Conservation (phyloP, 495 filamentous ascomycete genomes). For the Wilcoxina mikolae region DNA sequence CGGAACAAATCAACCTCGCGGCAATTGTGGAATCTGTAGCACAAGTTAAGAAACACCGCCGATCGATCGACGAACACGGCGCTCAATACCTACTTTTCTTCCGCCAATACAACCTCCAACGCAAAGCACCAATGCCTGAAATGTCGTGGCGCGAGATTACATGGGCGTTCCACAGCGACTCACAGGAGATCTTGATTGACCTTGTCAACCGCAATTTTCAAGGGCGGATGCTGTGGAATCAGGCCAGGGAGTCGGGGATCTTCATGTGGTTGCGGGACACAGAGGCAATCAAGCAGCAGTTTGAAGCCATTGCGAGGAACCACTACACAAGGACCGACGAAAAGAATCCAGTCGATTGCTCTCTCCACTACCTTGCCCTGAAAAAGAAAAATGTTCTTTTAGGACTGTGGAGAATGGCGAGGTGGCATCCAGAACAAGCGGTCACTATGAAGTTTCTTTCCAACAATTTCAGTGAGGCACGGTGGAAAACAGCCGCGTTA, state of each 20-base stretch:
- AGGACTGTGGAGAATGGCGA: slow-evolving; percentile 90
- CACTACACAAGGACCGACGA: slow-evolving; percentile 80
- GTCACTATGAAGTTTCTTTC: slow-evolving; percentile 61
- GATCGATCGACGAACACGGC: slow-evolving; percentile 86
- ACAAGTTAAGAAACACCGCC: slow-evolving; percentile 71
- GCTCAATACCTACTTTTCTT: slow-evolving; percentile 85
- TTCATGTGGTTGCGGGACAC: slow-evolving; percentile 87
- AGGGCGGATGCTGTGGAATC: slow-evolving; percentile 63
- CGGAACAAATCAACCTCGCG: slow-evolving; percentile 76
- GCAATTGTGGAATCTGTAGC: slow-evolving; percentile 81
- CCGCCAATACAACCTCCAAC: slow-evolving; percentile 60
- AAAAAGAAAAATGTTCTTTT: slow-evolving; percentile 82
- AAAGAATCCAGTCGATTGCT: slow-evolving; percentile 89
- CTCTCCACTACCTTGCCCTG: slow-evolving; percentile 78
- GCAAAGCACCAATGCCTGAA: slow-evolving; percentile 43
- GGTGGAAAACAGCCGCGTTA: slow-evolving; percentile 78
- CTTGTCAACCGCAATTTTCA: slow-evolving; percentile 70
- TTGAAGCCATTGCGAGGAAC: slow-evolving; percentile 79
- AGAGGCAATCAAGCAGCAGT: slow-evolving; percentile 57
- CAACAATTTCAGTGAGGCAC: slow-evolving; percentile 72
- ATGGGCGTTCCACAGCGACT: slow-evolving; percentile 84
- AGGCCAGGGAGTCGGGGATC: slow-evolving; percentile 73
- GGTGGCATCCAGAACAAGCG: slow-evolving; percentile 72
- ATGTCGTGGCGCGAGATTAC: slow-evolving; percentile 88
- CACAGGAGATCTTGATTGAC: slow-evolving; percentile 84